These are phyloP conservation scores for Chaetomium tenue DNA, from an alignment of 495 filamentous ascomycete genomes.

Conservation along the genomic window DNA sequence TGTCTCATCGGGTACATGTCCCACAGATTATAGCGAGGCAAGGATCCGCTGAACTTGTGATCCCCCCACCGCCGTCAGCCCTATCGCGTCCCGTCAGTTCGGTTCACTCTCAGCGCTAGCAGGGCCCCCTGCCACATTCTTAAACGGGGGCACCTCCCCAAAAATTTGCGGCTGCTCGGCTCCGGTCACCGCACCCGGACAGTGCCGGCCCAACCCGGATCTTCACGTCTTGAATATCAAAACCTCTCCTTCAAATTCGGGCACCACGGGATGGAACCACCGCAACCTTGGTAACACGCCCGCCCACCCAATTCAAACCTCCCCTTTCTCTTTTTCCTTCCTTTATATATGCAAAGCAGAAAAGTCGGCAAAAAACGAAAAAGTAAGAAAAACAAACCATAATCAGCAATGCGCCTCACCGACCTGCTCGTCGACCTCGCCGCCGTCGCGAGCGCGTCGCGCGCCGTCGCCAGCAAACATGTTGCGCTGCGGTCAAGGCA, in stretches of 20 bases:
- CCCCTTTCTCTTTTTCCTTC: not conserved
- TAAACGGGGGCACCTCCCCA: constrained; percentile 13
- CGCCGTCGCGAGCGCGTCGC: constrained; percentile 73
- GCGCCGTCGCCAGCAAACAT: constrained; percentile 75
- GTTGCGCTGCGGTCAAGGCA: constrained; percentile 72
- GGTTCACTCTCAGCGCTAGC: constrained; percentile 27
- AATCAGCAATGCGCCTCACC: constrained; percentile 45
- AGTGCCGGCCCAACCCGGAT: not conserved
- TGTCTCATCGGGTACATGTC: not conserved
- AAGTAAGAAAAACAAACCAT: not conserved
- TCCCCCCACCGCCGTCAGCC: not conserved
- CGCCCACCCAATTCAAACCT: not conserved
- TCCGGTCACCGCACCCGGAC: not conserved
- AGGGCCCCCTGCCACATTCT: constrained; percentile 4
- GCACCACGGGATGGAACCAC: not conserved
- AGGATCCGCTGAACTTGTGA: not conserved
- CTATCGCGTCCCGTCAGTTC: constrained; percentile 15
- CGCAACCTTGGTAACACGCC: not conserved
- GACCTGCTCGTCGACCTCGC: constrained; percentile 71
- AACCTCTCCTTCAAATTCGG: not conserved
- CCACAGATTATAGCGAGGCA: not conserved
- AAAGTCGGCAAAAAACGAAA: not conserved
- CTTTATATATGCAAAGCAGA: not conserved
- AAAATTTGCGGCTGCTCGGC: constrained; percentile 23
- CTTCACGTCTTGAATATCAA: not conserved